These are phyloP conservation scores for Fusarium veterinarium DNA, from an alignment of 2,329 filamentous ascomycete genomes.

Conservation along the genomic window DNA sequence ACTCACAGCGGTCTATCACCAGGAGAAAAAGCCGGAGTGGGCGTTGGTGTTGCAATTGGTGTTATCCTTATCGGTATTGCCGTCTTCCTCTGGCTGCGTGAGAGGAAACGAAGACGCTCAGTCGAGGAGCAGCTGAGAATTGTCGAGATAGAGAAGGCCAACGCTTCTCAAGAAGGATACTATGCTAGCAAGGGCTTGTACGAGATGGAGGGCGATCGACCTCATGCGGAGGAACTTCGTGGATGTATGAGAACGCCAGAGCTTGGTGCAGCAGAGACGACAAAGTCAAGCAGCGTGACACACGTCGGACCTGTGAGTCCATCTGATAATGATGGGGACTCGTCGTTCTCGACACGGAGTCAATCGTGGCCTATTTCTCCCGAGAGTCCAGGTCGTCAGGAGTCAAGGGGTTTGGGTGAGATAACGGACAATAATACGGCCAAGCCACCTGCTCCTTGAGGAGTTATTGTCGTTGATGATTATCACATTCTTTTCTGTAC, in stretches of 20 bases:
- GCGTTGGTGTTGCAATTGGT: constrained; percentile 29
- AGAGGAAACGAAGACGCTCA: constrained; percentile 29
- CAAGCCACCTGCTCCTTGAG: neutral
- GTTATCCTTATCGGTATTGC: constrained; percentile 29
- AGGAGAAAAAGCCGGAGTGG: constrained; percentile 38
- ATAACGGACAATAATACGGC: neutral
- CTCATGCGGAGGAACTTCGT: constrained; percentile 32
- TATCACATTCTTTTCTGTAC: neutral
- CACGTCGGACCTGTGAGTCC: neutral
- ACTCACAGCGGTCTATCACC: constrained; percentile 2
- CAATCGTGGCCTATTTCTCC: constrained; percentile 15
- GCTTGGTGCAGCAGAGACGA: constrained; percentile 1
- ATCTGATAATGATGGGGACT: neutral
- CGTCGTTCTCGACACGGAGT: neutral
- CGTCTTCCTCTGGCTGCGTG: constrained; percentile 37
- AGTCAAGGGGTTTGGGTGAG: neutral
- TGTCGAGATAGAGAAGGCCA: neutral
- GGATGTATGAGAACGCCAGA: constrained; percentile 40
- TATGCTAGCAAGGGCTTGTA: constrained; percentile 5
- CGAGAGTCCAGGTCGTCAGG: neutral
- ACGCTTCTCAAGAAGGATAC: neutral
- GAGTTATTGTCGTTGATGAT: neutral
- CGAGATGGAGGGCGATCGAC: constrained; percentile 43
- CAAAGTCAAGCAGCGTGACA: neutral
- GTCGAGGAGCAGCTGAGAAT: constrained; percentile 25